A percentile compares a stretch with the other conserved stretches of the same genome.
Conservation (phyloP, 2,329 filamentous ascomycete genomes). For the Fusarium haematococcum region DNA sequence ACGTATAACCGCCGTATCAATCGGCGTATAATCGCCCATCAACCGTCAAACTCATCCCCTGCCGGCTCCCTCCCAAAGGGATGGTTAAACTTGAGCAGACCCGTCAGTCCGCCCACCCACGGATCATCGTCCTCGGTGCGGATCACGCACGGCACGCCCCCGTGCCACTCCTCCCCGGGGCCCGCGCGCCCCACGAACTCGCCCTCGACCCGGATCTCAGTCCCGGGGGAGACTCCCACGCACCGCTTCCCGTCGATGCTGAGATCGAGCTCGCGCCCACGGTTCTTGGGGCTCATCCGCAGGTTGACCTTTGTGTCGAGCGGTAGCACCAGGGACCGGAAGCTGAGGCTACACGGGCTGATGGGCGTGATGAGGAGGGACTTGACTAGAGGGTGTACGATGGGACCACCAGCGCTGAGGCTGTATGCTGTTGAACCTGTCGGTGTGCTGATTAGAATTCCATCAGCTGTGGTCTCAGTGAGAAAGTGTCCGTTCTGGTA, state of each 20-base stretch:
- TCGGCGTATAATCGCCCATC: conserved; percentile 4
- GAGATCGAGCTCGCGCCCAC: conserved; percentile 80
- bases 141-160: conserved; percentile 93
- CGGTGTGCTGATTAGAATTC: conserved; percentile 92
- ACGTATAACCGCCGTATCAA: neutral
- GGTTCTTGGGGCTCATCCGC: conserved; percentile 82
- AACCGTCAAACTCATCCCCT: conserved; percentile 46
- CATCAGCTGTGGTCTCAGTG: conserved; percentile 94
- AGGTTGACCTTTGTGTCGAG: conserved; percentile 87
- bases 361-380: conserved; percentile 93
- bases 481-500: conserved; percentile 89
- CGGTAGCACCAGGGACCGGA: conserved; percentile 90
- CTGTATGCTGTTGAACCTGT: conserved; percentile 97
- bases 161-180: conserved; percentile 67
- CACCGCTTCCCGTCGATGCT: conserved; percentile 82
- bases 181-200: conserved; percentile 74
- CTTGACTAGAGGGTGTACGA: conserved; percentile 92
- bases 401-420: conserved; percentile 90
- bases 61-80: conserved; percentile 76
- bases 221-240: conserved; percentile 76
- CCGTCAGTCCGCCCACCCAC: conserved; percentile 96
- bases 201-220: conserved; percentile 89
- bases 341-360: conserved; percentile 90
- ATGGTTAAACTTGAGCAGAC: conserved; percentile 95
- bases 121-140: conserved; percentile 83